Conservation (phyloP, 257 asterid genomes). For the Solanum habrochaites region DNA sequence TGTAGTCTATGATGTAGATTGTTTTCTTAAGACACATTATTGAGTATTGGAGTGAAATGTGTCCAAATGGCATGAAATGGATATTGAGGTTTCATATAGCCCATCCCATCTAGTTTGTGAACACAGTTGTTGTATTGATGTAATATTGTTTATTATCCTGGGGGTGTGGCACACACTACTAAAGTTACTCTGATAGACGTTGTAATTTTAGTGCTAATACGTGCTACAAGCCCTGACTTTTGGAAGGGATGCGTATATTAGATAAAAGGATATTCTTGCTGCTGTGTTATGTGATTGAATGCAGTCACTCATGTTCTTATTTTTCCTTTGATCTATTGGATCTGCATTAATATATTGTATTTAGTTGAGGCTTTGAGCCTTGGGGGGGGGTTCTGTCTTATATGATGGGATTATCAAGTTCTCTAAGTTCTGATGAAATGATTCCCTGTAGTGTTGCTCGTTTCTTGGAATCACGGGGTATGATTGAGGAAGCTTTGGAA, state of each 20-base stretch:
- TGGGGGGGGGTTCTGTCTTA: neutral
- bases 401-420: neutral
- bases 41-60: neutral
- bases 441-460: slow-evolving; percentile 58
- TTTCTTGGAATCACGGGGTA: slow-evolving; percentile 95
- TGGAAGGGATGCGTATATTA: neutral
- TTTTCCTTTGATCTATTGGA: neutral
- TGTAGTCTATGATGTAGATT: neutral
- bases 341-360: neutral
- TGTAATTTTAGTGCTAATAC: neutral
- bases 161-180: neutral
- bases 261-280: neutral
- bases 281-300: neutral
- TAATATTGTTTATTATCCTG: neutral
- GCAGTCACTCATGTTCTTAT: neutral
- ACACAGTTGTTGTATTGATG: neutral
- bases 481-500: slow-evolving; percentile 84
- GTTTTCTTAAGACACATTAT: neutral
- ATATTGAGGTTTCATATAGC: neutral
- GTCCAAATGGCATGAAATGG: neutral
- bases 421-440: neutral
- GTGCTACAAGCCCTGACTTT: neutral
- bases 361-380: neutral
- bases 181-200: neutral
- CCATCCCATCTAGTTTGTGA: neutral